Base-by-base conservation (phyloP, 345 rosid species). In the Erysimum cheiranthoides region DNA sequence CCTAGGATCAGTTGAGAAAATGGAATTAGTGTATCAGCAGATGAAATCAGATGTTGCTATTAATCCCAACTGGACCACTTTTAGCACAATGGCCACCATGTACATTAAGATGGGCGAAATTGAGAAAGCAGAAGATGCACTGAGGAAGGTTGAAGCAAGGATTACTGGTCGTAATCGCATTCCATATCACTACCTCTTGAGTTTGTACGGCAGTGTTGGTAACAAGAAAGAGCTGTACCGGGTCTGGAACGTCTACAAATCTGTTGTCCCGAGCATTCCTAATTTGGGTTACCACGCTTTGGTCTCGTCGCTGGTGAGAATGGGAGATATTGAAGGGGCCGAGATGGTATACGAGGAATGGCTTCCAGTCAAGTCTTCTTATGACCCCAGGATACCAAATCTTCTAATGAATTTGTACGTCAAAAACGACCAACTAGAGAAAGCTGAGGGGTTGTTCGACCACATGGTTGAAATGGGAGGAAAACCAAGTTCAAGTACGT, bases 71-170 rank as follows among this genome's bases (percentile, higher is more conserved):
- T 94, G 98, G 98, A 89, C 93, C 61, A 89, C 99, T 14, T 95
- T 85, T 72, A 92, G 97, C 85, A 92, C 97, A 3, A 81, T 95
- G 93, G 97, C 97, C 11, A 87, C 92, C 14, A 86, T 89, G 92
- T 92, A 95, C 73, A 85, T 89, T 30, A 92, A 86, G 84, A 77
- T 89, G 93, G 93, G 93, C 10, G 76, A 82, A 77, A 2, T 54
- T 21, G 90, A 86, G 57, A 94, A 92, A 65, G 97, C 97, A n/a
- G 88, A 90, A 79, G 95, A 88, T 39, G 88, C 91, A 68, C 78
- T 95, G 82, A 89, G 85, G 83, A 87, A 76, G 73, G 84, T 87
- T 61, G 99, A 95, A 85, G 85, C 90, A 50, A 86, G 89, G 82
- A 90, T 95, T 78, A 83, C 89, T 25, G 96, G 93, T 56, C 82